phyloP scores from a whole-genome alignment of 108 stramenopile genomes.

The Cylindrotheca closterium region DNA sequence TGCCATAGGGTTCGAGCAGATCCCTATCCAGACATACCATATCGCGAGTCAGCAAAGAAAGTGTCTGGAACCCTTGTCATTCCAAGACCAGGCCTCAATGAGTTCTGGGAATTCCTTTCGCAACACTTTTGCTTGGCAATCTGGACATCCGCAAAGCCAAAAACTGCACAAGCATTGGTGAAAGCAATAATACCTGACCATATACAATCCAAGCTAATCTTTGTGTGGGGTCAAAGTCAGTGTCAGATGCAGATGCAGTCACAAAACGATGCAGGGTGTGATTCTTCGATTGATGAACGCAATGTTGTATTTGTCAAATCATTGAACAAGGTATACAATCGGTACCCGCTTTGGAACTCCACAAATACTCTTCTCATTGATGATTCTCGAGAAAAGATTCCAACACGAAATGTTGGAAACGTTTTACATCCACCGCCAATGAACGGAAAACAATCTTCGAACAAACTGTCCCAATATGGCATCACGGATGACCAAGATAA shows the following conservation, averaged over 20 bases:
- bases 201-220: conserved; percentile 52
- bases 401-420: conserved; percentile 37
- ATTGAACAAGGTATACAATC: conserved; percentile 66
- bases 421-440: conserved; percentile 74
- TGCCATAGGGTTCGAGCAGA: conserved; percentile 67
- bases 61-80: conserved; percentile 69
- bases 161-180: conserved; percentile 61
- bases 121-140: conserved; percentile 64
- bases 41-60: conserved; percentile 39
- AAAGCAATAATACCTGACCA: conserved; percentile 46
- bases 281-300: too few species aligned
- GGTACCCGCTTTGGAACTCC: conserved; percentile 68
- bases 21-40: conserved; percentile 12
- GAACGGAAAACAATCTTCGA: too few species aligned
- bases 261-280: not conserved
- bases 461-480: too few species aligned
- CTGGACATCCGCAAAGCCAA: conserved; percentile 79
- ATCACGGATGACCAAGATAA: too few species aligned
- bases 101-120: conserved; percentile 50
- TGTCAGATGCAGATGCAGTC: conserved; percentile 10
- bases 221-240: conserved; percentile 70
- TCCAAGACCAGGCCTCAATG: conserved; percentile 49
- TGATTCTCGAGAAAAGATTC: conserved; percentile 81
- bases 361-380: conserved; percentile 79
- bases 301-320: conserved; percentile 63